Conservation (phyloP, 495 filamentous ascomycete species). For the Recurvomyces mirabilis region DNA sequence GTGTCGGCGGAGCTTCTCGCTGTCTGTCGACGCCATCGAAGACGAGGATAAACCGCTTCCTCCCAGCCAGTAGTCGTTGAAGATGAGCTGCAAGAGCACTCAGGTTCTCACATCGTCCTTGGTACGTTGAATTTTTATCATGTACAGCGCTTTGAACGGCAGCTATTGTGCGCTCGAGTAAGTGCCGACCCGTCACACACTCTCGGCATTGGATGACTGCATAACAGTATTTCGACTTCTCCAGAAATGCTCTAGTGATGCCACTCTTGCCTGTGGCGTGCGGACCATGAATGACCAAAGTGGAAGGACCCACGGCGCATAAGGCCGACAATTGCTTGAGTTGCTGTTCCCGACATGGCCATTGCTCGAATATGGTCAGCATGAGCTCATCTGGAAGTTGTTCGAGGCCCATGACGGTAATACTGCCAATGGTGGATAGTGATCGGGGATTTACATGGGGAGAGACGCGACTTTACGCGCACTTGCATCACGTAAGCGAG, state of each 20-base stretch:
- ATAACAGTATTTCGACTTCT: conserved; percentile 43
- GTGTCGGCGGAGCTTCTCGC: conserved; percentile 64
- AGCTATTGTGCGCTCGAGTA: conserved; percentile 57
- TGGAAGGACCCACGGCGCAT: conserved; percentile 42
- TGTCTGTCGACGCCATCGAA: conserved; percentile 88
- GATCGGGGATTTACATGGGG: too few species aligned
- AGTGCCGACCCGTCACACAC: conserved; percentile 81
- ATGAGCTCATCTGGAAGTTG: conserved; percentile 18
- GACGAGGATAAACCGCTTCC: conserved; percentile 62
- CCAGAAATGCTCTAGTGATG: conserved; percentile 53
- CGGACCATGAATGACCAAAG: conserved; percentile 72
- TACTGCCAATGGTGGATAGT: too few species aligned
- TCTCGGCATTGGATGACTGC: conserved; percentile 69
- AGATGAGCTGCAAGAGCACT: conserved; percentile 62
- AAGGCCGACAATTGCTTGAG: conserved; percentile 26
- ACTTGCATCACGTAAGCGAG: too few species aligned
- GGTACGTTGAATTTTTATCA: conserved; percentile 34
- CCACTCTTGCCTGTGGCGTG: conserved; percentile 84
- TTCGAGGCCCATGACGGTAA: conserved; percentile 14
- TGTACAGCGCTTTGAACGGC: conserved; percentile 38
- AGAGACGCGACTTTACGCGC: conserved; percentile 1
- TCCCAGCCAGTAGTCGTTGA: conserved; percentile 36
- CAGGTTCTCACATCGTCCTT: conserved; percentile 60
- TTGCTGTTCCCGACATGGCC: conserved; percentile 30
- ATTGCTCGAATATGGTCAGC: conserved; percentile 18